Evolutionary conservation across 495 filamentous ascomycete genomes (phyloP), one percentile per base, ranked within the genome.

Genomic region (Podospora didyma): DNA sequence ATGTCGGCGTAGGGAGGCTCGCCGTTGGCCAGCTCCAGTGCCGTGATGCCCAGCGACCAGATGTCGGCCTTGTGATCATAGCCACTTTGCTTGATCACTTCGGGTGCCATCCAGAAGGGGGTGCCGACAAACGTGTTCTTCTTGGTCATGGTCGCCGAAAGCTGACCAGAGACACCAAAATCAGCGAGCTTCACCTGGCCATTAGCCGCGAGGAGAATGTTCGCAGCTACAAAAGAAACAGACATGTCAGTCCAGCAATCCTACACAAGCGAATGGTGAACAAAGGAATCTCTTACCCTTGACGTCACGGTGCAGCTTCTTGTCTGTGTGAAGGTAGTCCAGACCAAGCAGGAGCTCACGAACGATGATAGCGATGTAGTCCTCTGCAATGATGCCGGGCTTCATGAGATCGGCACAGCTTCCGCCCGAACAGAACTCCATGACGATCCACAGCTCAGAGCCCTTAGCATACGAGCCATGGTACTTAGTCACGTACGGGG

Each of bases 31-130:
- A 98, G 72, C 67, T 98, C 94, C 52, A 98, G 84, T 4, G 94
- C 93, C 0, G 94, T 97, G 64, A 98, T 97, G 11, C 94, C 94
- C n/a, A 98, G 75, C 22, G 95, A 97, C 94, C 94, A 98, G 55
- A 98, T 96, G 67, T 98, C 94, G 6, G 94, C 95, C 75, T 97
- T 98, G 74, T 96, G 92, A 64, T 97, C 93, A 72, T 98, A 98
- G 41, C 94, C 94, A 50, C 90, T 94, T 68, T 96, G 92, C 75
- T 96, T 96, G 71, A 98, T 98, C 28, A 98, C 94, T 70, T 98
- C 94, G 9, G 94, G 94, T 4, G 94, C 94, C 94, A 98, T 98
- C 94, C 94, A 98, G 73, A 97, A 98, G 0, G 94, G 94, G 2
- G 94, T 97, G 14, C 94, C 94, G 21, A 98, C 94, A 68, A 98